These are phyloP conservation scores for Colletotrichum caudatum DNA, from an alignment of 2,329 filamentous ascomycete species.

Conservation along the genomic window DNA sequence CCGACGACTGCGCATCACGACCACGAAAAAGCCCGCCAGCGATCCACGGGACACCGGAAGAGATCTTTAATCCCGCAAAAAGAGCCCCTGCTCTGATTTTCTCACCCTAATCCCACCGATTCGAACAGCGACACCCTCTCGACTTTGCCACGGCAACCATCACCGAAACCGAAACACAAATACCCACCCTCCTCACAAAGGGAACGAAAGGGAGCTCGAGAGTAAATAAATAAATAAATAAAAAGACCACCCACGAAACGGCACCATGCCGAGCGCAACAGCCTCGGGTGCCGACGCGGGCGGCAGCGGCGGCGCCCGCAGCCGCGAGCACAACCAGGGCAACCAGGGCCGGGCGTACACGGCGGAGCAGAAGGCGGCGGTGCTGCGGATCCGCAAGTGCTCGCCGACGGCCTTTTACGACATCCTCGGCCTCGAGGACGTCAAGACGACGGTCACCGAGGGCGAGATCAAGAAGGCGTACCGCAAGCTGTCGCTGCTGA, in stretches of 20 bases:
- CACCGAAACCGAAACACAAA: background rate
- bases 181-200: background rate
- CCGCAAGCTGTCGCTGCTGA: slow-evolving; percentile 91
- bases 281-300: slow-evolving; percentile 67
- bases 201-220: background rate
- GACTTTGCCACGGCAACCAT: slow-evolving; percentile 16
- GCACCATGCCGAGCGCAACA: slow-evolving; percentile 61
- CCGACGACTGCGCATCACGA: slow-evolving; percentile 18
- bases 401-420: slow-evolving; percentile 92
- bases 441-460: slow-evolving; percentile 76
- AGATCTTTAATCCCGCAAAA: background rate
- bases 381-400: slow-evolving; percentile 89
- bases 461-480: slow-evolving; percentile 97
- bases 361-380: slow-evolving; percentile 89
- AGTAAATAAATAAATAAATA: background rate
- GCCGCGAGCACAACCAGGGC: slow-evolving; percentile 79
- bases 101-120: background rate
- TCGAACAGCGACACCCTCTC: slow-evolving; percentile 3
- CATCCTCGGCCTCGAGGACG: slow-evolving; percentile 80
- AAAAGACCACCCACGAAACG: background rate
- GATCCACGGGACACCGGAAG: background rate
- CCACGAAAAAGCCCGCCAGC: background rate
- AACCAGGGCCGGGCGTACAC: slow-evolving; percentile 84
- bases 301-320: slow-evolving; percentile 55
- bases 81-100: background rate